Base-by-base conservation (phyloP, 495 filamentous ascomycete species). In the Xylaria telfairii region DNA sequence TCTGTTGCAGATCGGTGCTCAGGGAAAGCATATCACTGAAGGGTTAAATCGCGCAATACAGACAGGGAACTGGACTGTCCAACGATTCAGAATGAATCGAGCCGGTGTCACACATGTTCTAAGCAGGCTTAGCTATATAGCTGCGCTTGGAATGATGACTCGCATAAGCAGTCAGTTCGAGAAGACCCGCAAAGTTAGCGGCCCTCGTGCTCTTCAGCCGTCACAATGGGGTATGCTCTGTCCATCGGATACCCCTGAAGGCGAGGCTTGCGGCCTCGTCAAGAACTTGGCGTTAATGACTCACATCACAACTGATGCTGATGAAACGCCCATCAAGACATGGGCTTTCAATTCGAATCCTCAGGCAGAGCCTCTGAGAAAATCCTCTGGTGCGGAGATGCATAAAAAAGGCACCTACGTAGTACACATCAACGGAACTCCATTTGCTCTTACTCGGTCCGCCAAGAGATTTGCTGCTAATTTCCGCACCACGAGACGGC, bases 201-300 rank as follows among this genome's bases (percentile, higher is more conserved):
- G 96, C 66, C 96, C 96, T 74, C 90, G 96, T 85, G 96, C 96
- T 12, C 85, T 99, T 19, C 96, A 99, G 78, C 93, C 96, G 12
- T 98, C 96, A 0, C 94, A 98, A 71, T 99, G 97, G 80, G 96
- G 96, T 70, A 96, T 99, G 93, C 84, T 99, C 26, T 99, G 96
- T 78, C 90, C 93, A 1, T 95, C 96, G 10, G 96, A 99, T 84
- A 99, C 96, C 0, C 96, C 96, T 19, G 96, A 99, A 90, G 96
- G 96, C 77, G 96, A 99, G 81, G 93, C 96, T 4, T 99, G 96
- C 81, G 96, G 96, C 86, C 80, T 99, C 49, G 94, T 99, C 63
- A 99, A 99, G 83, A 99, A 99, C 76, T 83, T 99, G 83, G 96
- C 96, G 3, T 87, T 99, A 19, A 98, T 99, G 96, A 98, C 96